These are phyloP conservation scores for Reticulascus tulasneorum DNA, from an alignment of 2,329 filamentous ascomycete genomes.

Conservation along the genomic window DNA sequence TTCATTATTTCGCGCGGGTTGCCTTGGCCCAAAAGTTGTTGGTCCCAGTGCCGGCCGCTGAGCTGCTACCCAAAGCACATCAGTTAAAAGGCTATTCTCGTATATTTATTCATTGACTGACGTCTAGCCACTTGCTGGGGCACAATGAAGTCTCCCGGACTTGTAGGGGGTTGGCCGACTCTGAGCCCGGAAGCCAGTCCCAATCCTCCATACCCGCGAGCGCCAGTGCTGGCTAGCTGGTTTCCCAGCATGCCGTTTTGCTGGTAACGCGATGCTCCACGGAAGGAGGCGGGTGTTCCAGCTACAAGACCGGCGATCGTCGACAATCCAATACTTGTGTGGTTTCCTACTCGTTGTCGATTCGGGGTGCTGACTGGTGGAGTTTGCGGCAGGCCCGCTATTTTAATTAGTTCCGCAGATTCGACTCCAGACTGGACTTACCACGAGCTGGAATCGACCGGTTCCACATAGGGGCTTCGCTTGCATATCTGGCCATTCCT, in stretches of 20 bases:
- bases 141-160: no score
- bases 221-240: not conserved
- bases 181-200: slow-evolving; percentile 8
- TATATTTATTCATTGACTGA: no score
- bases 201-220: slow-evolving; percentile 4
- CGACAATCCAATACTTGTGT: slow-evolving; percentile 20
- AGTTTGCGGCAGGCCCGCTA: slow-evolving; percentile 26
- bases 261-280: slow-evolving; percentile 5
- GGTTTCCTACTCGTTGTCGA: slow-evolving; percentile 25
- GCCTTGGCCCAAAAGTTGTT: not conserved
- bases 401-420: not conserved
- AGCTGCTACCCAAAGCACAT: no score
- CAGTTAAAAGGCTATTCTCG: no score
- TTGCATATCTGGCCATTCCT: no score
- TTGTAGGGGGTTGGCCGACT: slow-evolving; percentile 1
- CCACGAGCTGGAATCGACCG: no score
- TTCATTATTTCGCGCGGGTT: no score
- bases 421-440: no score
- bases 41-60: slow-evolving; percentile 1
- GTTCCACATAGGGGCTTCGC: no score
- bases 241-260: slow-evolving; percentile 1
- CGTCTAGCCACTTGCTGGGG: no score
- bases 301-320: slow-evolving; percentile 25
- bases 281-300: slow-evolving; percentile 18
- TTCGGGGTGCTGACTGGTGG: slow-evolving; percentile 13